phyloP scores from a whole-genome alignment of 192 early-diverging fungal genomes.

The Dispira simplex region DNA sequence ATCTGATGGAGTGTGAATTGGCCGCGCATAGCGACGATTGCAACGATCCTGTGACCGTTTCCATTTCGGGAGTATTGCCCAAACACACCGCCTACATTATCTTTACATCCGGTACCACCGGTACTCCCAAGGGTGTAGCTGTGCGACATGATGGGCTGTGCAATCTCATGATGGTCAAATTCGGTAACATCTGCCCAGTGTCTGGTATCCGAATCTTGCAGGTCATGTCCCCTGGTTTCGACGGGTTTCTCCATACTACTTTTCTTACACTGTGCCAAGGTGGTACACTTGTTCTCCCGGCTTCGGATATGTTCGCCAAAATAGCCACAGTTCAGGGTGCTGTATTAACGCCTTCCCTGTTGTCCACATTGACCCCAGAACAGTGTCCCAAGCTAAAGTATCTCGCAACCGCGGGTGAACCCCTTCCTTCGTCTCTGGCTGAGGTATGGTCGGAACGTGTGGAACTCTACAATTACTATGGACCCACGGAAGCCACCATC shows the following conservation, averaged over 20 bases:
- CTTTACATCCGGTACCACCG: slow-evolving; percentile 10
- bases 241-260: neutral
- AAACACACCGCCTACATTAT: neutral
- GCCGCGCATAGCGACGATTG: neutral
- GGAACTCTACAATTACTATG: neutral
- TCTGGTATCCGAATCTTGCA: neutral
- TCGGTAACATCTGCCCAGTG: neutral
- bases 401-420: neutral
- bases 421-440: neutral
- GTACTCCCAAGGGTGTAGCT: neutral
- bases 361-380: neutral
- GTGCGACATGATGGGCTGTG: neutral
- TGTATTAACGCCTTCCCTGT: neutral
- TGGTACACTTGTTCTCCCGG: neutral
- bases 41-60: neutral
- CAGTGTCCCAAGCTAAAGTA: neutral
- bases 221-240: neutral
- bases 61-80: neutral
- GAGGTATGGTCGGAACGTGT: neutral
- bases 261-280: neutral
- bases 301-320: neutral
- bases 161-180: neutral
- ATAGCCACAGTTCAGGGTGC: neutral
- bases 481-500: slow-evolving; percentile 10
- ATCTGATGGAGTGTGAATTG: neutral